A percentile compares a stretch with the other conserved stretches of the same genome.
Conservation (phyloP, 225 moss, liverwort and hornwort genomes). For the Pseudisothecium myosuroides region DNA sequence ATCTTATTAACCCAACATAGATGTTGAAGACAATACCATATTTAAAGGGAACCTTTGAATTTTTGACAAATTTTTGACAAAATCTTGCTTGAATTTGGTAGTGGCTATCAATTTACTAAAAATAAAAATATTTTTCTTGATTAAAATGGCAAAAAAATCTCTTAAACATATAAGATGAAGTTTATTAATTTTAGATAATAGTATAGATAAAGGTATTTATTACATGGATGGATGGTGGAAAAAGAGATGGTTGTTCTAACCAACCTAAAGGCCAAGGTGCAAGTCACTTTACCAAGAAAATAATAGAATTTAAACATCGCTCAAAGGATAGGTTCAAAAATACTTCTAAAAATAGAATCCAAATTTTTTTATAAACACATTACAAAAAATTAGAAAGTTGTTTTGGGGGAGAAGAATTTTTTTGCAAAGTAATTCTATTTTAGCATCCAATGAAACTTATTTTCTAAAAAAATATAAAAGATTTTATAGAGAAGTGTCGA, state of each 20-base stretch:
- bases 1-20: background rate
- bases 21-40: background rate
- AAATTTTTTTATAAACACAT: background rate
- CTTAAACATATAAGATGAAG: background rate
- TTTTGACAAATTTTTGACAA: background rate
- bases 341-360: background rate
- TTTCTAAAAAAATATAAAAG: too few species aligned
- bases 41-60: rapidly evolving
- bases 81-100: background rate
- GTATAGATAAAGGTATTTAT: background rate
- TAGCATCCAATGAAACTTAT: background rate
- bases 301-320: background rate
- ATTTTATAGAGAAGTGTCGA: too few species aligned
- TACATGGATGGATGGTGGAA: background rate
- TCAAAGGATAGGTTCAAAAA: background rate
- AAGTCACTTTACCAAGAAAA: background rate
- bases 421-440: background rate
- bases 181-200: background rate
- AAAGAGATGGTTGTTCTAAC: background rate
- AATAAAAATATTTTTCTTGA: background rate
- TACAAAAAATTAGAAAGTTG: background rate
- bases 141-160: background rate
- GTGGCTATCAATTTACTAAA: background rate
- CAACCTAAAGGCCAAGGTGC: rapidly evolving
- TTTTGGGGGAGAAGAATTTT: background rate